Conservation (phyloP, 768 basidiomycete species). For the Macrolepiota dolichaula region DNA sequence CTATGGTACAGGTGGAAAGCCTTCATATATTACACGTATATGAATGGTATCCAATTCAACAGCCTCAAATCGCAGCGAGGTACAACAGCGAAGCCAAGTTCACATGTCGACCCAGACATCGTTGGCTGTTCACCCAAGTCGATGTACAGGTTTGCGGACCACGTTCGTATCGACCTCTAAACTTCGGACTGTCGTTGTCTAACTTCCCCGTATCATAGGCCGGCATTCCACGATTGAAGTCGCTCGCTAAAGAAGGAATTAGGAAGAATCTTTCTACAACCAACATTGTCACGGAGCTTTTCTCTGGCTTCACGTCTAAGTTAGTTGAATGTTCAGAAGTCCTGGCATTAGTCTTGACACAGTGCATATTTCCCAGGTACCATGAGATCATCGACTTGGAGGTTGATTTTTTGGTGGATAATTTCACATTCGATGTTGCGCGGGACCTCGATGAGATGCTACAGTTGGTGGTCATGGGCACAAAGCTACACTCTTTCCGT, state of each 20-base stretch:
- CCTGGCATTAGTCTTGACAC: not conserved
- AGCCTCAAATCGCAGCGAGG: conserved; percentile 2
- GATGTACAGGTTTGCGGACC: conserved; percentile 31
- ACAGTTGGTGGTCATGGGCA: not conserved
- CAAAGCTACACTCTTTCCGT: not conserved
- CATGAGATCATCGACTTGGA: conserved; percentile 2
- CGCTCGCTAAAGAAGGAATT: conserved; percentile 11
- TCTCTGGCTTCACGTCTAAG: conserved; percentile 11
- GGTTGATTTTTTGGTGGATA: not conserved
- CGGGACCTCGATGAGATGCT: conserved; percentile 6
- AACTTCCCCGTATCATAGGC: not conserved
- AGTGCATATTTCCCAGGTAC: not conserved
- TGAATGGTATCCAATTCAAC: conserved; percentile 7
- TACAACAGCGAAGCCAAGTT: not conserved
- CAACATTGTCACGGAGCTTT: conserved; percentile 13
- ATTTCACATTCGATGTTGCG: conserved; percentile 3
- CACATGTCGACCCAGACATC: not conserved
- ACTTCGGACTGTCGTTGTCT: not conserved
- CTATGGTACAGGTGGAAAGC: conserved; percentile 6
- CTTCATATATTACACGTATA: conserved; percentile 10
- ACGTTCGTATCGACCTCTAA: not conserved
- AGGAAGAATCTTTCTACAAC: not conserved
- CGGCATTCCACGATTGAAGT: not conserved
- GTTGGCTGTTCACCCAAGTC: conserved; percentile 33
- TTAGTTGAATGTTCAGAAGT: not conserved